These are phyloP conservation scores for Solanum virginianum DNA, from an alignment of 257 asterid genomes.

Conservation along the genomic window DNA sequence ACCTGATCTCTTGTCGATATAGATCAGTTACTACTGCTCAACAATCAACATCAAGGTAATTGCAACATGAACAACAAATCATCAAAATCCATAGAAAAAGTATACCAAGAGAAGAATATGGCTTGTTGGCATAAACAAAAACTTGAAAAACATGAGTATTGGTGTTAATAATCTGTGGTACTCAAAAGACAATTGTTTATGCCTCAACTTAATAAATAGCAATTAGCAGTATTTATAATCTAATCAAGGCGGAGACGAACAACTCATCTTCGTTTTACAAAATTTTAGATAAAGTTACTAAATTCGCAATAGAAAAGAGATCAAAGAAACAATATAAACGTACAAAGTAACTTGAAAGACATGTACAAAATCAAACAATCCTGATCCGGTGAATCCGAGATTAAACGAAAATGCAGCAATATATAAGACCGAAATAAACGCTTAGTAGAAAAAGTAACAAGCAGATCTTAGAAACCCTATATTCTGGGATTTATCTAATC, in stretches of 20 bases:
- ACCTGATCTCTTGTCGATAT: neutral
- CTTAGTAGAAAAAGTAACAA: neutral
- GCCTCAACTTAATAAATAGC: neutral
- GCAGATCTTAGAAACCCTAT: slow-evolving; percentile 22
- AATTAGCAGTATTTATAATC: neutral
- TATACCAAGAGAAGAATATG: neutral
- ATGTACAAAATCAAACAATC: neutral
- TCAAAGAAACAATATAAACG: neutral
- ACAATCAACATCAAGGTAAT: neutral
- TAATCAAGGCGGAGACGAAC: neutral
- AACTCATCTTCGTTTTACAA: neutral
- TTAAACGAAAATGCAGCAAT: neutral
- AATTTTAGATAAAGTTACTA: neutral
- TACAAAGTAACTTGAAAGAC: neutral
- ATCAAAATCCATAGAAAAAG: neutral
- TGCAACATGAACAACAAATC: neutral
- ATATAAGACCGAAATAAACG: neutral
- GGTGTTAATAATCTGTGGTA: neutral
- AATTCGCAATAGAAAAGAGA: neutral
- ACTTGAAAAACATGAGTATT: neutral
- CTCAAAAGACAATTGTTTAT: neutral
- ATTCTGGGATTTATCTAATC: slow-evolving; percentile 30
- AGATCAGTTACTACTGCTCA: neutral
- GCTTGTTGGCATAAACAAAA: neutral
- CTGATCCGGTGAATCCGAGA: neutral